Conservation (phyloP, 257 asterid species). For the Fraxinus americana region DNA sequence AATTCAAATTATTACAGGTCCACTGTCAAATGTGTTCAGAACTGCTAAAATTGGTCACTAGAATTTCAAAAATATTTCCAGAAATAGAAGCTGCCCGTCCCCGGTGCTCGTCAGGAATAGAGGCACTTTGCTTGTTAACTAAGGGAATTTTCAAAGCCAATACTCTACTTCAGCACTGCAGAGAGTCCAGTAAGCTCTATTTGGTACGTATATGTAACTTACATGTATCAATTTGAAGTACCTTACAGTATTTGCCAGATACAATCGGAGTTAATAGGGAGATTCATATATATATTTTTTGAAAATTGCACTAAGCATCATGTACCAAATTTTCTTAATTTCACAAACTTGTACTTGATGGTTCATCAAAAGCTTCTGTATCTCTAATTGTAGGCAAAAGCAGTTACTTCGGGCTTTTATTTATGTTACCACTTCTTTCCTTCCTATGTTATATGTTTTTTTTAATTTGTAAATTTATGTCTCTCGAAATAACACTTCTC, state of each 20-base stretch:
- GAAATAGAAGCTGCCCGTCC: slow-evolving; percentile 86
- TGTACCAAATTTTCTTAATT: background rate
- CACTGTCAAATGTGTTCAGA: slow-evolving; percentile 76
- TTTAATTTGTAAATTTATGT: background rate
- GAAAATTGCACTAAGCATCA: background rate
- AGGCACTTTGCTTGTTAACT: slow-evolving; percentile 68
- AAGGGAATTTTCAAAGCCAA: slow-evolving; percentile 66
- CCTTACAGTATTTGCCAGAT: background rate
- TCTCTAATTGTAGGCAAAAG: background rate
- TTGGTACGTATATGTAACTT: slow-evolving; percentile 51
- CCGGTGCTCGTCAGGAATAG: slow-evolving; percentile 81
- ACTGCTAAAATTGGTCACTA: slow-evolving; percentile 44
- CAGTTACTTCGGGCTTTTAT: background rate
- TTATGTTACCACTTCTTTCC: background rate
- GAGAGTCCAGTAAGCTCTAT: slow-evolving; percentile 87
- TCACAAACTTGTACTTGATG: slow-evolving; percentile 7
- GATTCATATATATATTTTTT: slow-evolving; percentile 7
- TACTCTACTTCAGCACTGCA: slow-evolving; percentile 59
- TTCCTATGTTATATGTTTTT: background rate
- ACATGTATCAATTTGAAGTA: slow-evolving; percentile 10
- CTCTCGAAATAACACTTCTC: background rate
- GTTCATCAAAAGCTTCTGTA: background rate
- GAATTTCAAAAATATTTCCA: slow-evolving; percentile 52
- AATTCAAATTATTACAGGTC: slow-evolving; percentile 54
- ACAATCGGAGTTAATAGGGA: background rate